These are phyloP conservation scores for Sporothrix pseudoabietina DNA, from an alignment of 2,329 filamentous ascomycete species.

Conservation along the genomic window DNA sequence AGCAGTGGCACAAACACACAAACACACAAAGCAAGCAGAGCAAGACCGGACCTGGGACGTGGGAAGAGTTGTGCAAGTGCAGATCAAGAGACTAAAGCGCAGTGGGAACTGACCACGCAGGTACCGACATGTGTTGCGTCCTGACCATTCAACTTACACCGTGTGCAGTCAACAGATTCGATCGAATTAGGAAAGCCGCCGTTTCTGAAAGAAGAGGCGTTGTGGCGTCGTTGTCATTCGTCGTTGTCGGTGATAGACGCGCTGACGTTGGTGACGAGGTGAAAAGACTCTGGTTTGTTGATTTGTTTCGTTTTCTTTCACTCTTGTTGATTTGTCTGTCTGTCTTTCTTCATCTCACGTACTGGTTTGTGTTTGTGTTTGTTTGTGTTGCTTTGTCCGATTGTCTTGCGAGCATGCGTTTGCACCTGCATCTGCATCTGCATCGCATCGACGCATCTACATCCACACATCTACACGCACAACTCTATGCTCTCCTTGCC, in stretches of 20 bases:
- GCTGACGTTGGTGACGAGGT: not conserved
- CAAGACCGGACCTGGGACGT: not conserved
- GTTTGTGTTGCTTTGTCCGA: not conserved
- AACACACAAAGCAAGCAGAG: not conserved
- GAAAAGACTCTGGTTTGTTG: not conserved
- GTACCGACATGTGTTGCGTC: not conserved
- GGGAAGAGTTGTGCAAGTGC: constrained; percentile 8
- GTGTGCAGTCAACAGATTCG: not conserved
- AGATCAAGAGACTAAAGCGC: not conserved
- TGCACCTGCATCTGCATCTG: not conserved
- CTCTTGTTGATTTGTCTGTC: not conserved
- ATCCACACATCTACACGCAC: not conserved
- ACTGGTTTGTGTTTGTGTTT: not conserved
- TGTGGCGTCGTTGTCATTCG: not conserved
- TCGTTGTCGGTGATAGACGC: not conserved
- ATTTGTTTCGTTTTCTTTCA: not conserved
- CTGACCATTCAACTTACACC: constrained; percentile 17
- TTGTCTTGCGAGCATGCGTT: not conserved
- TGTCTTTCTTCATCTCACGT: not conserved
- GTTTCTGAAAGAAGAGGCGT: not conserved
- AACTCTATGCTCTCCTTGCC: not conserved
- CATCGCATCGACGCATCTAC: constrained; percentile 8
- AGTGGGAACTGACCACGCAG: not conserved
- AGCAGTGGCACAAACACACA: not conserved
- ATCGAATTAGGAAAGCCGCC: not conserved